Conservation (phyloP, 805 yeast genomes). For the Wickerhamomyces alni region DNA sequence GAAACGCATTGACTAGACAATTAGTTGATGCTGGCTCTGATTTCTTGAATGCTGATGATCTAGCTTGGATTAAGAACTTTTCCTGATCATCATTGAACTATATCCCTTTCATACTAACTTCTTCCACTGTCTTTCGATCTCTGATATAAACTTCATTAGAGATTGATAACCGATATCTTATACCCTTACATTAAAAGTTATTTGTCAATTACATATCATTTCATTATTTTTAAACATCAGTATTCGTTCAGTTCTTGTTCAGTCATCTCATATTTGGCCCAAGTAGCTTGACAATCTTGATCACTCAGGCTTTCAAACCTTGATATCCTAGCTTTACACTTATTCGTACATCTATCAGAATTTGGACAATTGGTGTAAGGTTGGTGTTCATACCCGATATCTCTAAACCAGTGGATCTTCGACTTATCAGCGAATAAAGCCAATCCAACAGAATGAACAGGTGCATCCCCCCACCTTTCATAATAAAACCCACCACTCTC, state of each 20-base stretch:
- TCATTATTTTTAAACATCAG: constrained; percentile 6
- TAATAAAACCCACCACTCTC: constrained; percentile 76
- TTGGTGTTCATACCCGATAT: constrained; percentile 69
- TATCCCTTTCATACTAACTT: too few species aligned
- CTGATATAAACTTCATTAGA: too few species aligned
- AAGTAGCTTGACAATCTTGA: constrained; percentile 71
- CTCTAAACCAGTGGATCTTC: constrained; percentile 81
- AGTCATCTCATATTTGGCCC: constrained; percentile 47
- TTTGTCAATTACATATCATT: too few species aligned
- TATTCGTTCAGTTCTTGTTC: constrained; percentile 23
- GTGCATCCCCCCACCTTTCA: constrained; percentile 94
- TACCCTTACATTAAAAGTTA: constrained; percentile 1
- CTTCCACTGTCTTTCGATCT: too few species aligned
- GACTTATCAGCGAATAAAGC: constrained; percentile 63
- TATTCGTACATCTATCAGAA: constrained; percentile 38
- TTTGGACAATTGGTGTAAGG: constrained; percentile 79
- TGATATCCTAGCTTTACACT: constrained; percentile 52
- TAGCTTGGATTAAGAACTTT: constrained; percentile 30
- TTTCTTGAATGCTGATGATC: constrained; percentile 61
- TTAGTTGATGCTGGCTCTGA: constrained; percentile 47
- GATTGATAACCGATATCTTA: too few species aligned
- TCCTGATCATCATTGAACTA: not conserved
- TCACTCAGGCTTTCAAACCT: constrained; percentile 43
- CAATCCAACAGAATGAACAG: constrained; percentile 76
- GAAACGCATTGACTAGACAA: constrained; percentile 44